Percentiles rank a stretch among this genome's conserved stretches.
phyloP scores from a whole-genome alignment of 768 basidiomycete species.

The Ramaria sp. region DNA sequence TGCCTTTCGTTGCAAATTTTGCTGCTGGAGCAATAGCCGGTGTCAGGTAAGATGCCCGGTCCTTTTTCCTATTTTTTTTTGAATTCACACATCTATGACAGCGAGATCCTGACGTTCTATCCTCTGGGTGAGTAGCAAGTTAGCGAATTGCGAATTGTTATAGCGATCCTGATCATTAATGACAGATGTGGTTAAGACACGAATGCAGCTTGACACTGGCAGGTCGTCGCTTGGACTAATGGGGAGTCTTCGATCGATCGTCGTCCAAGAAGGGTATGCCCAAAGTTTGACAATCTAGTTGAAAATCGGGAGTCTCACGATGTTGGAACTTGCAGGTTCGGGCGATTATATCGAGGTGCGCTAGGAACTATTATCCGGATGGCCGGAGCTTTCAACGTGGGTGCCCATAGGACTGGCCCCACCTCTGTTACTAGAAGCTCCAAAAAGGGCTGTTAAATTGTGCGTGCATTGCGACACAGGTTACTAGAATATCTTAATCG shows the following conservation, averaged over 20 bases:
- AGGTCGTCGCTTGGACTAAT: slow-evolving; percentile 67
- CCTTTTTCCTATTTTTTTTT: neutral
- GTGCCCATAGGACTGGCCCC: slow-evolving; percentile 67
- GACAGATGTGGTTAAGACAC: slow-evolving; percentile 76
- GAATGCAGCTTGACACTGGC: slow-evolving; percentile 93
- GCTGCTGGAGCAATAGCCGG: slow-evolving; percentile 95
- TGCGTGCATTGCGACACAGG: slow-evolving; percentile 25
- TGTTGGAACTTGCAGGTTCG: slow-evolving; percentile 34
- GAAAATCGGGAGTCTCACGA: neutral
- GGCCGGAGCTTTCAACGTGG: neutral
- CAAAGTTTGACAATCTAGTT: slow-evolving; percentile 15
- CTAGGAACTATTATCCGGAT: neutral
- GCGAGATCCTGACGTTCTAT: slow-evolving; percentile 57
- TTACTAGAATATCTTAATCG: neutral
- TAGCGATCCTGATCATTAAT: neutral
- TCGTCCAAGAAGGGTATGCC: slow-evolving; percentile 83
- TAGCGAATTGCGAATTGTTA: neutral
- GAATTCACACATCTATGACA: slow-evolving; percentile 15
- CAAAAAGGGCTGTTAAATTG: slow-evolving; percentile 97
- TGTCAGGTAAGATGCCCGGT: slow-evolving; percentile 22
- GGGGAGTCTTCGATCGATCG: slow-evolving; percentile 71
- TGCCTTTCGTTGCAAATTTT: slow-evolving; percentile 85
- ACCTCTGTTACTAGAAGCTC: slow-evolving; percentile 90
- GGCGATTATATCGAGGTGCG: slow-evolving; percentile 80
- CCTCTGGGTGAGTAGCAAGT: slow-evolving; percentile 52